phyloP scores from a whole-genome alignment of 805 yeast genomes.

The Teunomyces barrocoloradensis region DNA sequence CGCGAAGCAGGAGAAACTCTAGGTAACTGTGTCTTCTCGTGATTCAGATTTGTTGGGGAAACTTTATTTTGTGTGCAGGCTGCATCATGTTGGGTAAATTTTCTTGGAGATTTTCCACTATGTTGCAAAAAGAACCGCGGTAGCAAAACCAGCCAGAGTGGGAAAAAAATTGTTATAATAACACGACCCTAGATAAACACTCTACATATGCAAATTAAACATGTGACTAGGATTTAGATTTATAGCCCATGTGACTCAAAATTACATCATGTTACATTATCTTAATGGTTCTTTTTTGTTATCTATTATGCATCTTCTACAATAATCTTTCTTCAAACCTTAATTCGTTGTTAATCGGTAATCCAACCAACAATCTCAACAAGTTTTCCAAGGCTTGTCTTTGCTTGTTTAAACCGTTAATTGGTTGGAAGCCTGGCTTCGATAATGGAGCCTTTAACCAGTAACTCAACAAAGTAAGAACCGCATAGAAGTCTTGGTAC shows the following conservation, averaged over 20 bases:
- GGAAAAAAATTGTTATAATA: background rate
- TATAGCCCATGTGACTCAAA: no score
- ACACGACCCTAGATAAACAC: background rate
- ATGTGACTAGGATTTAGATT: background rate
- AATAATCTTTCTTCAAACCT: conserved; percentile 88
- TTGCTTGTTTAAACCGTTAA: conserved; percentile 93
- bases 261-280: no score
- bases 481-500: conserved; percentile 74
- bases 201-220: background rate
- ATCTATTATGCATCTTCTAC: conserved; percentile 7
- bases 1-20: background rate
- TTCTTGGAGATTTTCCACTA: background rate
- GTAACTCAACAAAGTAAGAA: conserved; percentile 81
- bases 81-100: conserved; percentile 1
- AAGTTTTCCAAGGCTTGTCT: conserved; percentile 89
- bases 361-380: conserved; percentile 83
- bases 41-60: conserved; percentile 1
- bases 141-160: background rate
- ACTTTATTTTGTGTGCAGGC: conserved; percentile 1
- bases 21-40: background rate
- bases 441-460: conserved; percentile 97
- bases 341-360: conserved; percentile 86
- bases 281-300: background rate
- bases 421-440: conserved; percentile 84
- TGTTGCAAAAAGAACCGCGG: background rate